Evolutionary conservation across 164 flowering plant genomes (phyloP), one percentile per base, ranked within the genome.

Genomic region (Vitis vinifera): DNA sequence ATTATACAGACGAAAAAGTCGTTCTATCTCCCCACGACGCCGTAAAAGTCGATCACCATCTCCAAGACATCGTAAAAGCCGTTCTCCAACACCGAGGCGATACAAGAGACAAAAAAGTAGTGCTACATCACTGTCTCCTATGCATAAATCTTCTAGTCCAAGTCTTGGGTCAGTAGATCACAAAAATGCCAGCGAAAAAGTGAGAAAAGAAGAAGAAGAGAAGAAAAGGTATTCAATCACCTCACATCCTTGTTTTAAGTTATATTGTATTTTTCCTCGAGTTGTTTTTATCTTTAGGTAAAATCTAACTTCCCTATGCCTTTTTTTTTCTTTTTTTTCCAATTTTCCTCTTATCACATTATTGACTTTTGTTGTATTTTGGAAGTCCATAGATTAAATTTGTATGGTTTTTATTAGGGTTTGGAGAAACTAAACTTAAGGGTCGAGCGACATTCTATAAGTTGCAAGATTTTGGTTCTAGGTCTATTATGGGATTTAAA

Each of bases 1-100:
- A 62, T 69, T 74, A 37, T 66, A 75, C 87, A 95, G 99, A 80
- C 75, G 92, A 44, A 88, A 79, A 77, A 92, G 93, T 76, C 89
- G 89, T 60, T 95, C 99, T 65, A 72, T 73, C 59, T 84, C 93
- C 9, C 90, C 90, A 51, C 74, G 88, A 30, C 86, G 88, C 19
- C 88, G 83, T 55, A 85, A 77, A 81, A 92, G 91, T 77, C 93
- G 87, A 64, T 89, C 99, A 51, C 90, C 93, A 37, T 66, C 89
- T 65, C 74, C 77, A 44, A 91, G 86, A 76, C 89, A 84, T 29
- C 89, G 77, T 59, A 92, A 77, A 77, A 89, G 91, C 75, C 94
- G 93, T 19, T 88, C 98, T 76, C 91, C 91, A 31, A 83, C 89
- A 59, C 84, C 92, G 68, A 89, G 86, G 79, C 86, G 83, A 62